phyloP scores from a whole-genome alignment of 192 early-diverging fungal genomes.

The Allomyces arbusculus region DNA sequence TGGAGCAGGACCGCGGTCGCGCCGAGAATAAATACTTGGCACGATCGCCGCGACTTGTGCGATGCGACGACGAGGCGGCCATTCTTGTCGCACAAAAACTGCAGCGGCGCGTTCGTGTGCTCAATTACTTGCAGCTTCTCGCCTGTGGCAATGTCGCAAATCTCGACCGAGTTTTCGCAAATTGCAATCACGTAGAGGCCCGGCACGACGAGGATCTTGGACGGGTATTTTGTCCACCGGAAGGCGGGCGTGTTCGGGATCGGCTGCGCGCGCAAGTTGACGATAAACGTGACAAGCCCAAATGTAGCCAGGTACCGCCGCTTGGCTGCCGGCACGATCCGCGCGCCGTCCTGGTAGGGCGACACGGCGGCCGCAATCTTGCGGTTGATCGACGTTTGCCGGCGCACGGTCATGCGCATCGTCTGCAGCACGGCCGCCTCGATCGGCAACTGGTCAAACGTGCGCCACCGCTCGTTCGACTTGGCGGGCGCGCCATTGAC shows the following conservation, averaged over 20 bases:
- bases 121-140: constrained; percentile 5
- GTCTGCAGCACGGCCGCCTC: constrained; percentile 20
- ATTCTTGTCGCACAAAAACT: constrained; percentile 1
- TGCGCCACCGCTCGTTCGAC: constrained; percentile 21
- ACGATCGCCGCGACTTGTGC: not conserved
- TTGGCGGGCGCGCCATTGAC: constrained; percentile 8
- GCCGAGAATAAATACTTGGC: not conserved
- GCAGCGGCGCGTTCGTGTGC: not conserved
- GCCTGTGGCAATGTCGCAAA: constrained; percentile 5
- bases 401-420: constrained; percentile 9
- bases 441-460: constrained; percentile 37
- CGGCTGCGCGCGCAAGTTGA: constrained; percentile 4
- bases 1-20: not conserved
- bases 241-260: constrained; percentile 3
- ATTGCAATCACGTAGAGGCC: constrained; percentile 5
- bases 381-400: constrained; percentile 22
- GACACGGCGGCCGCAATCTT: constrained; percentile 28
- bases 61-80: not conserved
- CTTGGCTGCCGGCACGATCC: not conserved
- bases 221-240: constrained; percentile 1
- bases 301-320: constrained; percentile 4
- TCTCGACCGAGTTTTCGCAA: constrained; percentile 6
- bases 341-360: constrained; percentile 2
- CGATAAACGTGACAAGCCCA: constrained; percentile 3
- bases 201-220: constrained; percentile 1